Evolutionary conservation across 2,329 filamentous ascomycete species (phyloP).

Genomic region (Claviceps maximensis): DNA sequence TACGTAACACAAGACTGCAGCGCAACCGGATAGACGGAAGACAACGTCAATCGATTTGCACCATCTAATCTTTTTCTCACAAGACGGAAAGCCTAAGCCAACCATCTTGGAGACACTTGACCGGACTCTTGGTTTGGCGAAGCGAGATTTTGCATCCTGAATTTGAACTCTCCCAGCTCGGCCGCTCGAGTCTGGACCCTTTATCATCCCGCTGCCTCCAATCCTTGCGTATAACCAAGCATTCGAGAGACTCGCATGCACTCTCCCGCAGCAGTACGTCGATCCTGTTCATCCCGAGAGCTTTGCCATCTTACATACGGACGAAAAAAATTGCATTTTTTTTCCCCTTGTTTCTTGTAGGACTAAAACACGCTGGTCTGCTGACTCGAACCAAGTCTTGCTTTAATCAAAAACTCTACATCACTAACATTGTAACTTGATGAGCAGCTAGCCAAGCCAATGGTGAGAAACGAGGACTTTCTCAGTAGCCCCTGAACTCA

Average conservation of each 20-base stretch:
- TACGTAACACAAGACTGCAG: constrained; percentile 12
- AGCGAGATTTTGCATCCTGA: constrained; percentile 10
- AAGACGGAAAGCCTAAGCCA: constrained; percentile 4
- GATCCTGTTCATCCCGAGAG: neutral
- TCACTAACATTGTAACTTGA: neutral
- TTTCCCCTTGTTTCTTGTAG: neutral
- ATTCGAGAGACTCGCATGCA: constrained; percentile 1
- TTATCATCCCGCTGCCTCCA: neutral
- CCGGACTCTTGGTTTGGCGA: constrained; percentile 4
- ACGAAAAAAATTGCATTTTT: neutral
- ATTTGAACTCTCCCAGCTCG: neutral
- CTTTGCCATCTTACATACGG: neutral
- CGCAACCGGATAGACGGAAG: constrained; percentile 11
- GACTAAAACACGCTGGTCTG: neutral
- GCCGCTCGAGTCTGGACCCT: neutral
- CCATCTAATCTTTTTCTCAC: constrained; percentile 5
- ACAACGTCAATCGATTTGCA: constrained; percentile 9
- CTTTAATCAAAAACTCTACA: neutral
- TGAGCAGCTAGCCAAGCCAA: neutral
- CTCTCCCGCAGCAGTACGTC: neutral
- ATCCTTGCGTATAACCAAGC: neutral
- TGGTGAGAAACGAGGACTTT: neutral
- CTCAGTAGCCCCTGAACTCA: neutral
- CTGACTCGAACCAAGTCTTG: neutral
- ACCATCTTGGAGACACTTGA: constrained; percentile 2